Evolutionary conservation across 768 basidiomycete species (phyloP).

Genomic region (Pleurotus pulmonarius): DNA sequence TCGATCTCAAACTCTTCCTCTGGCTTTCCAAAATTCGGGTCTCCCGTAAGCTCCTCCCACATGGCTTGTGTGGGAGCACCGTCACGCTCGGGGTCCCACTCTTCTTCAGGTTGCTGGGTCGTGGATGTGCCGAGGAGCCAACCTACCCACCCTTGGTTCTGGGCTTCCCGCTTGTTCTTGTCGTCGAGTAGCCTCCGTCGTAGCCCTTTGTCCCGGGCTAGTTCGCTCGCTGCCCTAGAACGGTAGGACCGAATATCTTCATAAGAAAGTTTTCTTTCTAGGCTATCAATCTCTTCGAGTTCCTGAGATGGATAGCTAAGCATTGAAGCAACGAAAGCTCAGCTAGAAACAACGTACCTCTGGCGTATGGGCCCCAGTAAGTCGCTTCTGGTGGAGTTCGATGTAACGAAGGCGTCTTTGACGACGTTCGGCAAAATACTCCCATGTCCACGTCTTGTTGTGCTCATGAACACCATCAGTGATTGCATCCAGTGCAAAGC

Average conservation of each 20-base stretch:
- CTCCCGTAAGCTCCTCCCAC: constrained; percentile 35
- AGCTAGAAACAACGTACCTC: background rate
- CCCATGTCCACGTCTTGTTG: constrained; percentile 88
- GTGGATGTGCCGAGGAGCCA: constrained; percentile 78
- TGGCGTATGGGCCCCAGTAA: constrained; percentile 44
- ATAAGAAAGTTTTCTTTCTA: constrained; percentile 85
- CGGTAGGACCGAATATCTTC: constrained; percentile 97
- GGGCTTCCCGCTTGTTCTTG: constrained; percentile 43
- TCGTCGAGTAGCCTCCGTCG: constrained; percentile 69
- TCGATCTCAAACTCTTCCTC: constrained; percentile 91
- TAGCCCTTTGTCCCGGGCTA: constrained; percentile 80
- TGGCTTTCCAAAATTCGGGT: constrained; percentile 54
- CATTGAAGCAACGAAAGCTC: background rate
- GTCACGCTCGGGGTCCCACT: constrained; percentile 5
- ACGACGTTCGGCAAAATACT: constrained; percentile 81
- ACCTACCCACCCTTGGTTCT: constrained; percentile 55
- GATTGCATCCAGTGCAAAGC: constrained; percentile 79
- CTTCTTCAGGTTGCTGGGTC: constrained; percentile 13
- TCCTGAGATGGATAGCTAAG: constrained; percentile 37
- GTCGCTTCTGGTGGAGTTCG: constrained; percentile 75
- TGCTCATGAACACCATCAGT: constrained; percentile 79
- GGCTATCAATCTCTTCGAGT: constrained; percentile 42
- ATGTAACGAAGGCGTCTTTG: constrained; percentile 87
- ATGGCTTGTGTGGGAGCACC: constrained; percentile 7
- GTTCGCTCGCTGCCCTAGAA: constrained; percentile 84